Conservation (phyloP, 176 grass and related monocot species). For the Panicum miliaceum region DNA sequence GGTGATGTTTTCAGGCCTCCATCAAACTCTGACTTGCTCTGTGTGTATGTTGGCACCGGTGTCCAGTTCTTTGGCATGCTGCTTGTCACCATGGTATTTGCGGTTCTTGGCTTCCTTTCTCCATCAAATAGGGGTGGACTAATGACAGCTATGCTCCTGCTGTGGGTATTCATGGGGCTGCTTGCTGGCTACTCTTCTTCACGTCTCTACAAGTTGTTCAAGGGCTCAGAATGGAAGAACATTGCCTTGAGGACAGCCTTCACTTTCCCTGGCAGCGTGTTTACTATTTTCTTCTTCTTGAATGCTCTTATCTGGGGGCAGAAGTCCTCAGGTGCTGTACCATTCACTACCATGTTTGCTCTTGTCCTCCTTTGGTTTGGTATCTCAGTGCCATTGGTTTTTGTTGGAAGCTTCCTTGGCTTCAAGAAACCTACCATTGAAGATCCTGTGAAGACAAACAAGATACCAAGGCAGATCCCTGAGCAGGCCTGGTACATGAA, state of each 20-base stretch:
- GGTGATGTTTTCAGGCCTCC: conserved; percentile 86
- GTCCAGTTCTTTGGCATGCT: conserved; percentile 90
- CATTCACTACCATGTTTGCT: conserved; percentile 96
- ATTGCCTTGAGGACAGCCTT: conserved; percentile 80
- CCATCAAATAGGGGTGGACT: conserved; percentile 87
- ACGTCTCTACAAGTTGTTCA: conserved; percentile 82
- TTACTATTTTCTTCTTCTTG: conserved; percentile 77
- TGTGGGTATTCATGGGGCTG: conserved; percentile 94
- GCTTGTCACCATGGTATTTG: conserved; percentile 93
- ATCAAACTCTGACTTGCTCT: conserved; percentile 71
- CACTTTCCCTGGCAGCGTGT: conserved; percentile 75
- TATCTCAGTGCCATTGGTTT: conserved; percentile 89
- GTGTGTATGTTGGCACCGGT: conserved; percentile 88
- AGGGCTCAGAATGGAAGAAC: conserved; percentile 83
- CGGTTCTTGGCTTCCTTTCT: conserved; percentile 92
- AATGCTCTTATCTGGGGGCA: conserved; percentile 88
- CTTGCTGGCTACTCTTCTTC: conserved; percentile 85
- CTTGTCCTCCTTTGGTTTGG: conserved; percentile 94
- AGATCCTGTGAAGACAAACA: conserved; percentile 92
- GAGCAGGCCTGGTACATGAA: conserved; percentile 97
- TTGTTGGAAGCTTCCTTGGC: conserved; percentile 82
- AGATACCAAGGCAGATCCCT: conserved; percentile 85
- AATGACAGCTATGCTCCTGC: conserved; percentile 93
- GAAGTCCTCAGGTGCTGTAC: conserved; percentile 91
- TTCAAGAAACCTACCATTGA: conserved; percentile 84